Conservation (phyloP, 345 rosid genomes). For the Eucalyptus brandiana region DNA sequence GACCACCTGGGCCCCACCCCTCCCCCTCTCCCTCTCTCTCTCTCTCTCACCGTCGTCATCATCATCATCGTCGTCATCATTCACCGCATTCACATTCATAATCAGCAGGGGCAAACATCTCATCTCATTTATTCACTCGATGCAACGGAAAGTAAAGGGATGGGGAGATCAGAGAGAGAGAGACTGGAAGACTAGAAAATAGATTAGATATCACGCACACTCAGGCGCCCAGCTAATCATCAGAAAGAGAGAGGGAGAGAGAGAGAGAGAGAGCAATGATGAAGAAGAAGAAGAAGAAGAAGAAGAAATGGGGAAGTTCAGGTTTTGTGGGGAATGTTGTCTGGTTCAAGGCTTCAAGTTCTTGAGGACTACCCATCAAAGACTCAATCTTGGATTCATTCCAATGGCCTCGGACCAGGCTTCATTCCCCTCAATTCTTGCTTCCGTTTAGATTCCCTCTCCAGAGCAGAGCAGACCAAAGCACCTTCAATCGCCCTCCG, state of each 20-base stretch:
- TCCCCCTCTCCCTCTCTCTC: background rate
- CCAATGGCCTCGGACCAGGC: constrained; percentile 69
- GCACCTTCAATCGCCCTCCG: background rate
- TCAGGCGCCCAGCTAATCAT: background rate
- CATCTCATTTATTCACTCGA: background rate
- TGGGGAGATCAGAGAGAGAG: background rate
- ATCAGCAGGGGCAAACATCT: background rate
- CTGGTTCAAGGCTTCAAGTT: background rate
- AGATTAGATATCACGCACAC: background rate
- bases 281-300: background rate
- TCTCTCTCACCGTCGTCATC: background rate
- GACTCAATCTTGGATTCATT: background rate
- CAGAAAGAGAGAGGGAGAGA: background rate
- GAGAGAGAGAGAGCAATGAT: background rate
- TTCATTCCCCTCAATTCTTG: constrained; percentile 66
- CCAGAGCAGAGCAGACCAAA: background rate
- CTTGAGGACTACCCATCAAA: background rate
- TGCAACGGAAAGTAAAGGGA: background rate
- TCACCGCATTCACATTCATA: background rate
- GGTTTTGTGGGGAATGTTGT: constrained; percentile 3
- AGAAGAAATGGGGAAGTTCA: background rate
- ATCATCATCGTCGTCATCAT: background rate
- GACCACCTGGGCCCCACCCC: background rate
- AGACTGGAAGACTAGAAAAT: background rate
- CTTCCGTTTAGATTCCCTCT: background rate